Evolutionary conservation across 2,329 filamentous ascomycete genomes (phyloP).

Genomic region (Bretziella fagacearum): DNA sequence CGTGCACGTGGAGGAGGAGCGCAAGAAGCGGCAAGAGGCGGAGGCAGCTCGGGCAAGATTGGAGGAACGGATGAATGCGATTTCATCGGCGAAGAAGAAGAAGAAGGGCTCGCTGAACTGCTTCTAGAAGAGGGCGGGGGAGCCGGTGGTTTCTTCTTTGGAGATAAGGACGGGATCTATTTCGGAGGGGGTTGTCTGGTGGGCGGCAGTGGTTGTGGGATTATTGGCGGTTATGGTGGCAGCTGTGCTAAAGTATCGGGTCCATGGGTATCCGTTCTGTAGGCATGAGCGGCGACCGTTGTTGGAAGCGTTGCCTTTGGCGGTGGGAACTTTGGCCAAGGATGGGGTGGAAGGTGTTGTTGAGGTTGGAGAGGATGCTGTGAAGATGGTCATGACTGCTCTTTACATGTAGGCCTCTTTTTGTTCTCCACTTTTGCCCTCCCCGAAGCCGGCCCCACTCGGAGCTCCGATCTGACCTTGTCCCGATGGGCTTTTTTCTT

Average conservation of each 20-base stretch:
- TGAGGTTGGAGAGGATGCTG: conserved; percentile 13
- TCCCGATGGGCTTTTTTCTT: no score
- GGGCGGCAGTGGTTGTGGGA: not conserved
- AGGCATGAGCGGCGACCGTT: conserved; percentile 10
- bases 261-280: conserved; percentile 12
- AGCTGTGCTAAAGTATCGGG: conserved; percentile 3
- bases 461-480: no score
- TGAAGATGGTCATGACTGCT: conserved; percentile 12
- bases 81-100: conserved; percentile 82
- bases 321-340: conserved; percentile 13
- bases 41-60: conserved; percentile 78
- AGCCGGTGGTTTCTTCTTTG: conserved; percentile 5
- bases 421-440: no score
- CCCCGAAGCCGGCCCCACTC: no score
- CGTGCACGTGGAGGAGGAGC: conserved; percentile 89
- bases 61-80: conserved; percentile 85
- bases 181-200: not conserved
- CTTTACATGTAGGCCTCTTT: no score
- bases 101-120: conserved; percentile 93
- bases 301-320: conserved; percentile 4
- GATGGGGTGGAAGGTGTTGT: conserved; percentile 16
- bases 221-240: not conserved
- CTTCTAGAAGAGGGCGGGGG: conserved; percentile 45
- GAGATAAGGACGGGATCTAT: no score
- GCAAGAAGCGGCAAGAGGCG: conserved; percentile 76